A percentile compares a stretch with the other conserved stretches of the same genome.
Evolutionary conservation across 2,329 filamentous ascomycete species (phyloP).

Genomic region (Fusarium sarcochroum): DNA sequence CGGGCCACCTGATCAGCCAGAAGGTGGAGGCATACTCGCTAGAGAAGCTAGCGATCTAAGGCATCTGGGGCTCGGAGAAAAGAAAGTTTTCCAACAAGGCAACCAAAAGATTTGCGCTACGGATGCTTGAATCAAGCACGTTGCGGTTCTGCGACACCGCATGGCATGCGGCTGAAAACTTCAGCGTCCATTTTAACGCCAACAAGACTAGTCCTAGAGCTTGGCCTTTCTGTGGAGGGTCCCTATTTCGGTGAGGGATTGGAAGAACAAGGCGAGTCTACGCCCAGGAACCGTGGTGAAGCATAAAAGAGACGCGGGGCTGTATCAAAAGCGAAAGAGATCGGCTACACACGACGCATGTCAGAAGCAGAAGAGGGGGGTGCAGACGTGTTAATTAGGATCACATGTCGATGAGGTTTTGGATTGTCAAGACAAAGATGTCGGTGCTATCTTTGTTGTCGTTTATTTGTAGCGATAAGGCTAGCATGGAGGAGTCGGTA

Average conservation of each 20-base stretch:
- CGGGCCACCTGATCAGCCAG: slow-evolving; percentile 82
- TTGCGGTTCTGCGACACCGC: slow-evolving; percentile 29
- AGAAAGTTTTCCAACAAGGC: slow-evolving; percentile 29
- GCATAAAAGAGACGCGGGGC: slow-evolving; percentile 21
- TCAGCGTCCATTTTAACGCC: slow-evolving; percentile 9
- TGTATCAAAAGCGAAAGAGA: slow-evolving; percentile 30
- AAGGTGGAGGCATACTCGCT: slow-evolving; percentile 86
- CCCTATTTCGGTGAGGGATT: slow-evolving; percentile 26
- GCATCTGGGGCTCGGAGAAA: slow-evolving; percentile 4
- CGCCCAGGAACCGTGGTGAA: slow-evolving; percentile 36
- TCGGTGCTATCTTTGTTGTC: slow-evolving; percentile 17
- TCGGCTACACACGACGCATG: slow-evolving; percentile 46
- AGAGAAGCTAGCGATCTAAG: slow-evolving; percentile 79
- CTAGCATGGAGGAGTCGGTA: slow-evolving; percentile 23
- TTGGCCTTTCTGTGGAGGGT: slow-evolving; percentile 19
- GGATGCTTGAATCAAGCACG: slow-evolving; percentile 17
- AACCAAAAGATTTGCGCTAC: slow-evolving; percentile 28
- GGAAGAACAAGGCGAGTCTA: slow-evolving; percentile 35
- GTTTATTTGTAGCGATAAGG: slow-evolving; percentile 28
- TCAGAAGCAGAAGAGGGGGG: slow-evolving; percentile 15
- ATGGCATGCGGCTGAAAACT: slow-evolving; percentile 43
- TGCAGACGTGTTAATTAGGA: slow-evolving; percentile 32
- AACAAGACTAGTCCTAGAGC: slow-evolving; percentile 19
- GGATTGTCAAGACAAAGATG: slow-evolving; percentile 29
- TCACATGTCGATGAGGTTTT: slow-evolving; percentile 35